Evolutionary conservation across 352 stramenopile genomes (phyloP), one percentile per base, ranked within the genome.

Genomic region (Phytopythium helicoides): DNA sequence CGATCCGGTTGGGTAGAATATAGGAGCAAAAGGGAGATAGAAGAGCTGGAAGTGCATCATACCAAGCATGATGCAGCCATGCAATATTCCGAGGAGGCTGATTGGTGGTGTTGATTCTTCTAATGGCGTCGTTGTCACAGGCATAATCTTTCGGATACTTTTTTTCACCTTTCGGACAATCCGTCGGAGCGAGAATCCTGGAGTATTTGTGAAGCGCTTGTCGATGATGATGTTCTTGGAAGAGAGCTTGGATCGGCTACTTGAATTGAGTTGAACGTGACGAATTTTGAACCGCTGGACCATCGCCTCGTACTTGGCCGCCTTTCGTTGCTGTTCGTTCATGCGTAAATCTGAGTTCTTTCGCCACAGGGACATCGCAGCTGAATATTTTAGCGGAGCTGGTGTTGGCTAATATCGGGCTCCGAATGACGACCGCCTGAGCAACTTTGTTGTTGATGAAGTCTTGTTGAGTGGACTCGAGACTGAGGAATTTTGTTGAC

Each of bases 251-350:
- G 41, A 75, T 52, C 53, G 61, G n/a, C 60, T 55, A 7, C 63
- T 71, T 36, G 61, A 68, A 46, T 51, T 60, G 46, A 64, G 56
- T n/a, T 69, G 59, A 19, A 55, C 48, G 36, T 46, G 50, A 6
- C 52, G 69, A 21, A 37, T 26, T 37, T 70, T n/a, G 64, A 84
- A 60, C 52, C 70, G 21, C 26, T 65, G 44, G 33, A 72, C 26
- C 38, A 64, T 35, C 58, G 42, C 40, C 12, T 58, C 40, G 19
- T 58, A 38, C 11, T 42, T 58, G 8, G 18, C 40, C 11, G 41
- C 44, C 11, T 58, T 58, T n/a, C 35, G 36, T 36, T 55, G 72
- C 18, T 33, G 28, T 33, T 33, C 28, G 9, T 9, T 33, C 9
- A 33, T 5, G 28, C 28, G 28, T 33, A 9, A 33, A 10, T 5